Base-by-base conservation (phyloP, 768 basidiomycete genomes). In the Lactarius indigo region DNA sequence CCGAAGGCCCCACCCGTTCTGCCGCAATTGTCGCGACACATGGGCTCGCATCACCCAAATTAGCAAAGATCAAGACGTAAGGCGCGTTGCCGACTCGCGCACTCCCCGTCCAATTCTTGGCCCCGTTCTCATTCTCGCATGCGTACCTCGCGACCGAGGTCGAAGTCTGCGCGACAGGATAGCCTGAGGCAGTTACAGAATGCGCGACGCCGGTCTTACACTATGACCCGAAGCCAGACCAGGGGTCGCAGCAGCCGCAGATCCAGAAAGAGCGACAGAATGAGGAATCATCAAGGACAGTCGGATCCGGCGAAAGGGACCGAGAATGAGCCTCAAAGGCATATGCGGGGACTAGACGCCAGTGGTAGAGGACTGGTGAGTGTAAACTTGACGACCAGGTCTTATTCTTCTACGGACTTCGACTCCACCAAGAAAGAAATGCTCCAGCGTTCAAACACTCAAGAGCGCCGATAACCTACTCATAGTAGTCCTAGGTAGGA, bases 101-200 rank as follows among this genome's bases (percentile, higher is more conserved):
- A 35, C 10, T 62, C 60, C 30, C 47, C 18, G 8, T 42, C 64
- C 1, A 18, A n/a, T 35, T 33, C 64, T 13, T 59, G 55, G 12
- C 12, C 12, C 35, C 35, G 10, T 35, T 35, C 10, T 35, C 35
- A 12, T 37, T 70, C 73, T 13, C 54, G 47, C 2, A 61, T 57
- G 26, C 37, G 59, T 18, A n/a, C n/a, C n/a, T 68, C 66, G 59
- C 47, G 52, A 59, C 59, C 57, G 18, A 52, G 65, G 58, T 62
- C 57, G 41, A 69, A 18, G 13, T 72, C 73, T 6, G n/a, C 72
- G 71, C n/a, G 63, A 72, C 57, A 71, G 58, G 52, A 64, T n/a
- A n/a, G n/a, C n/a, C n/a, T n/a, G 61, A 23, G 70, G 78, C 69
- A 83, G 74, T 74, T 70, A 68, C 73, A 78, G 81, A 72, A 83